Evolutionary conservation across 805 yeast genomes (phyloP), one percentile per base, ranked within the genome.

Genomic region (Metschnikowia continentalis): DNA sequence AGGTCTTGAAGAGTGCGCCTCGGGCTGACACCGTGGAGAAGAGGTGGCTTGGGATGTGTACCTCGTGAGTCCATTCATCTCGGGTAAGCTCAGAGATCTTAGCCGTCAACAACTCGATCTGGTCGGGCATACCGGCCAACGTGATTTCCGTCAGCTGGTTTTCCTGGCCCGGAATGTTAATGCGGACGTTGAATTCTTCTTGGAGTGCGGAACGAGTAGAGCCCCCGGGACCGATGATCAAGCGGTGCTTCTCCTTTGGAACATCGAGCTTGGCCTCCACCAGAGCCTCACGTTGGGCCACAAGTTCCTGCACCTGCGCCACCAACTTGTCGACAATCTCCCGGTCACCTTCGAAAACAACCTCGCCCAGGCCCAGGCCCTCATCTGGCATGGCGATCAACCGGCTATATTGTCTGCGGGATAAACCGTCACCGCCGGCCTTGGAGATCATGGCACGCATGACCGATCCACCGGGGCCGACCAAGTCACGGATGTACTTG

Each of bases 201-300:
- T 90, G 92, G 55, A 90, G 67, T 10, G 80, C 74, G 58, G 86
- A 85, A 69, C 92, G 88, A 52, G 79, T 78, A 11, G 81, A 62
- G 41, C 98, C 97, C 51, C 83, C 82, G 36, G 90, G 83, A 37
- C 98, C 98, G 66, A 92, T 81, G 47, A 92, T 63, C 8, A 82
- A 76, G 60, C 89, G 80, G 61, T 88, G 92, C 63, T 84, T 86
- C 52, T 82, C 86, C 64, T 82, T 81, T 38, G 94, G 81, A 60
- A 92, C 75, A 14, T 75, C 82, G 51, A 78, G 59, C 36, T 73
- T 77, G 56, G 76, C 84, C 37, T 74, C 69, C 46, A 77, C 71
- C 45, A 83, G 70, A 48, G 81, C 81, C 65, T 89, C 90, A 55
- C 80, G 81, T 35, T 80, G 83, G 17, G 72, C 75, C 44, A 90